Percentiles rank a stretch among this genome's conserved stretches.
These are phyloP conservation scores for Cucumis sativus DNA, from an alignment of 306 rosid species.

Conservation along the genomic window DNA sequence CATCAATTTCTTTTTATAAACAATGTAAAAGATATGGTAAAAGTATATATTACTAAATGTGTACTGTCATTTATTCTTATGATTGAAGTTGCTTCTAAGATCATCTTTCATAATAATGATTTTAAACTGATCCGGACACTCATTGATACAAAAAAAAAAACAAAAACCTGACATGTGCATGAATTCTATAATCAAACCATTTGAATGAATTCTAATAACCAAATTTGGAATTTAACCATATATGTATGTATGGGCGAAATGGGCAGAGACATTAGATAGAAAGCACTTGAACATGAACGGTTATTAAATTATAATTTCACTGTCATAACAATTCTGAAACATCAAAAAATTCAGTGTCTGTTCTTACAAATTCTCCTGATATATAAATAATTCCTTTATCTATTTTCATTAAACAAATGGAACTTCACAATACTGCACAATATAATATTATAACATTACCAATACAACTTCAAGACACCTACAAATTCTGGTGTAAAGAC, in stretches of 20 bases:
- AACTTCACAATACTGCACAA: conserved; percentile 21
- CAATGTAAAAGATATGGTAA: background rate
- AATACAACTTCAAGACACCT: conserved; percentile 7
- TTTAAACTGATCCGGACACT: too few species aligned
- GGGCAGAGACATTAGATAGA: background rate
- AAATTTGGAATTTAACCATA: too few species aligned
- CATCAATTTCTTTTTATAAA: background rate
- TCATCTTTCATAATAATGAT: too few species aligned
- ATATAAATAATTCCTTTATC: conserved; percentile 9
- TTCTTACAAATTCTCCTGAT: background rate
- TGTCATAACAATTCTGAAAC: background rate
- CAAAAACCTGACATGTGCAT: too few species aligned
- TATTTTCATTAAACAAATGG: conserved; percentile 12
- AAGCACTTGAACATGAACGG: background rate
- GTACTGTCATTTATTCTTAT: background rate
- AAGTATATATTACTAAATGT: background rate
- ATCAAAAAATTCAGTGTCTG: background rate
- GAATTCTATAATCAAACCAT: too few species aligned
- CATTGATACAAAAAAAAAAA: too few species aligned
- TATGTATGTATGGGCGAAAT: background rate
- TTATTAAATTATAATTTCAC: conserved; percentile 10
- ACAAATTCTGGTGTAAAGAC: background rate
- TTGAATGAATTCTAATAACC: too few species aligned
- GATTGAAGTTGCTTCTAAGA: background rate
- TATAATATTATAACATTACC: conserved; percentile 8